Conservation (phyloP, 2,329 filamentous ascomycete genomes). For the Paecilomyces fulvus region DNA sequence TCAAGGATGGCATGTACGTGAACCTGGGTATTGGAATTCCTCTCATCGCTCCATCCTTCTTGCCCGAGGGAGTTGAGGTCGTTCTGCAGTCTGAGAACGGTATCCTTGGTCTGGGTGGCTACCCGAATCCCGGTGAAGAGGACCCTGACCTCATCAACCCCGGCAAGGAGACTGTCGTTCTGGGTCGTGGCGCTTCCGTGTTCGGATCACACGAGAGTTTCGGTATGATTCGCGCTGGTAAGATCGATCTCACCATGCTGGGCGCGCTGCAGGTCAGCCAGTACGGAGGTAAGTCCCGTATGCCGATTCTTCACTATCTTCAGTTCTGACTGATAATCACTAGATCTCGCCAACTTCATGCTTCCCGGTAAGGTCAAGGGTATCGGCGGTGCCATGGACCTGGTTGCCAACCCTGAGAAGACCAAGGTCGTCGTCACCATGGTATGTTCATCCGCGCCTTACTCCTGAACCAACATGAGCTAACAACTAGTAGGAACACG, state of each 20-base stretch:
- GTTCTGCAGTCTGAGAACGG: constrained; percentile 84
- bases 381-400: constrained; percentile 67
- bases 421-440: constrained; percentile 65
- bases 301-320: background rate
- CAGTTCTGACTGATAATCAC: constrained; percentile 3
- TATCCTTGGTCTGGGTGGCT: constrained; percentile 72
- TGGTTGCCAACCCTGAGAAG: constrained; percentile 57
- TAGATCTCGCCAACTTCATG: constrained; percentile 81
- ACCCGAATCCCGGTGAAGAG: constrained; percentile 59
- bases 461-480: background rate
- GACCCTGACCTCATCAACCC: constrained; percentile 79
- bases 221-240: constrained; percentile 77
- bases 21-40: constrained; percentile 82
- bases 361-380: constrained; percentile 76
- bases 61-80: constrained; percentile 61
- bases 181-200: constrained; percentile 63
- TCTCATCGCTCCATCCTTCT: constrained; percentile 68
- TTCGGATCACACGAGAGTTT: constrained; percentile 80
- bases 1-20: constrained; percentile 42
- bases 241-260: constrained; percentile 75
- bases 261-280: constrained; percentile 76
- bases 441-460: constrained; percentile 1
- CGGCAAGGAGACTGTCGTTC: constrained; percentile 78
- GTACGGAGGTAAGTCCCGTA: constrained; percentile 40
- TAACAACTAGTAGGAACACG: constrained; percentile 43